Evolutionary conservation across 2,329 filamentous ascomycete species (phyloP), one percentile per base, ranked within the genome.

Genomic region (Mycocentrospora acerina): DNA sequence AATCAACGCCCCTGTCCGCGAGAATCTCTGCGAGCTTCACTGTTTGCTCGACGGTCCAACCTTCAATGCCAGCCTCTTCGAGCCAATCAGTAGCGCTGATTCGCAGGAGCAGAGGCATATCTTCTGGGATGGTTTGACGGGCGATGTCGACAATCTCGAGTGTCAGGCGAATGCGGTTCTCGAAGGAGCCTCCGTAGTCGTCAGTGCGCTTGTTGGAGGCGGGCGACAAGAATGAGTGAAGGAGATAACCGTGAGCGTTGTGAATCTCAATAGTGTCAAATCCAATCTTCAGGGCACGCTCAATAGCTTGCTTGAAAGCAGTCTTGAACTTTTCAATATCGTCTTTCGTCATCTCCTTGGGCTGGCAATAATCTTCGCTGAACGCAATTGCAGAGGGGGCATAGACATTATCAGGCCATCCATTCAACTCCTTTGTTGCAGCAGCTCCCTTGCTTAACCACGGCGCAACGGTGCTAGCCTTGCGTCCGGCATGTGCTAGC

Each of bases 261-360:
- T 93, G 88, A 34, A 94, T 80, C 64, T 94, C 88, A 42, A 94
- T 82, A 7, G 83, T 78, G 60, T 95, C 88, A 32, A 88, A 79
- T 0, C 88, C 89, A 1, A 82, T 84, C 9, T 62, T 59, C 6
- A 75, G 34, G 4, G 71, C 60, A 22, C 73, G 65, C 46, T 79
- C 71, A 4, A 90, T 66, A 1, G 88, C 78, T 25, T 76, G 76
- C 4, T 73, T 79, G 69, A 80, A 93, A 8, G 76, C 76, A 27
- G 68, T 62, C 56, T 89, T 83, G 30, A 88, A 69, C 3, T 71
- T 66, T 51, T 80, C 71, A 46, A 95, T 90, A 35, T 91, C 83
- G 2, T 76, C 71, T 2, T 78, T 67, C 0, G 81, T 85, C 77
- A 93, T 78, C 42, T 78, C 86, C 49, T 80, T 81, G 2, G 87